These are phyloP conservation scores for Climacium dendroides DNA, from an alignment of 225 moss, liverwort and hornwort genomes.

Conservation along the genomic window DNA sequence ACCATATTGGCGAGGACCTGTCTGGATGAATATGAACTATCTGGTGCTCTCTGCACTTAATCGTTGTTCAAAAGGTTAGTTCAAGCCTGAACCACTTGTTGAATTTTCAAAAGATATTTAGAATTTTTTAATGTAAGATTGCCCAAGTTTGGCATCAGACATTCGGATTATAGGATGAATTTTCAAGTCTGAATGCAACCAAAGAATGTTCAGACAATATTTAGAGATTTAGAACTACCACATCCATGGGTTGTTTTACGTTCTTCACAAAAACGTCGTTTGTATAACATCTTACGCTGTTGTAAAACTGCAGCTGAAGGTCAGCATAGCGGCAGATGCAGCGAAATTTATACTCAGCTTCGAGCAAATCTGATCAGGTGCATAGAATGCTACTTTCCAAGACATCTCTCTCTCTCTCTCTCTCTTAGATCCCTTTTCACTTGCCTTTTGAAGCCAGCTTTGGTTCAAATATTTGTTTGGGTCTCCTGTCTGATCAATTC, in stretches of 20 bases:
- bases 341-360: conserved; percentile 20
- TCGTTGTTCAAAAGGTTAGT: conserved; percentile 51
- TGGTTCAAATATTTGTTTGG: neutral
- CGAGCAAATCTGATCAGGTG: conserved; percentile 44
- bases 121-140: neutral
- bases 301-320: conserved; percentile 12
- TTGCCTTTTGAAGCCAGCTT: neutral
- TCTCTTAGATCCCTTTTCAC: neutral
- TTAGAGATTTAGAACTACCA: neutral
- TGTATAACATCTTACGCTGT: neutral
- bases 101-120: neutral
- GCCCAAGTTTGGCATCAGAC: neutral
- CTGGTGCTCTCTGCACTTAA: conserved; percentile 77
- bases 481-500: neutral
- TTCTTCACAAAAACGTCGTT: neutral
- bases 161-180: neutral
- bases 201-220: neutral
- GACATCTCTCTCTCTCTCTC: too few species aligned
- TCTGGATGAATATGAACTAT: conserved; percentile 97
- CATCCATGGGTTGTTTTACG: neutral
- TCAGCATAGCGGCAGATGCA: conserved; percentile 19
- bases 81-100: neutral
- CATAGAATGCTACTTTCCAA: neutral
- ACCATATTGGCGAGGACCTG: conserved; percentile 95
- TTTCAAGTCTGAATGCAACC: neutral